These are phyloP conservation scores for Neofusicoccum sp. DNA, from an alignment of 2,329 filamentous ascomycete species.

Conservation along the genomic window DNA sequence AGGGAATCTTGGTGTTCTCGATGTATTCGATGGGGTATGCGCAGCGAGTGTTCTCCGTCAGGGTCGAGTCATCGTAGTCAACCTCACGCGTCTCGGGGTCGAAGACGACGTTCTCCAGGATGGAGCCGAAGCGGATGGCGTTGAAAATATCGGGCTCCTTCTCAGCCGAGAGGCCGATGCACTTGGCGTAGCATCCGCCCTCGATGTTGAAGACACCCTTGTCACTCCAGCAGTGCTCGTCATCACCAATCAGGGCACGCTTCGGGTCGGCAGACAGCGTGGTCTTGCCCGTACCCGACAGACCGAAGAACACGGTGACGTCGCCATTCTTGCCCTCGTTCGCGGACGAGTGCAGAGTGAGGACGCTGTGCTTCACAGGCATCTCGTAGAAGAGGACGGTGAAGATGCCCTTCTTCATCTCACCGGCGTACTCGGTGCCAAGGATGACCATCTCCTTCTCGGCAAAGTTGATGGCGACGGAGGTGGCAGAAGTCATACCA, in stretches of 20 bases:
- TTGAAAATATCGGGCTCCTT: slow-evolving; percentile 98
- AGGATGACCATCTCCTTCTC: slow-evolving; percentile 99
- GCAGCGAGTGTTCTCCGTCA: slow-evolving; percentile 97
- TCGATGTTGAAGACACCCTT: slow-evolving; percentile 98
- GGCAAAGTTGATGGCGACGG: slow-evolving; percentile 97
- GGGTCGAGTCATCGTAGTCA: slow-evolving; percentile 90
- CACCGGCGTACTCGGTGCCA: slow-evolving; percentile 95
- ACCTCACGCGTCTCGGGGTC: slow-evolving; percentile 84
- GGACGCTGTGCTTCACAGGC: slow-evolving; percentile 98
- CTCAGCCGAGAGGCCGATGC: slow-evolving; percentile 92
- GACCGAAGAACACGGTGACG: slow-evolving; percentile 98
- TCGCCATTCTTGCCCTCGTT: slow-evolving; percentile 95
- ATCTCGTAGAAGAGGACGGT: slow-evolving; percentile 99
- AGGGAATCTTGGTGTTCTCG: slow-evolving; percentile 97
- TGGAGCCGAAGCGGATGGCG: slow-evolving; percentile 94
- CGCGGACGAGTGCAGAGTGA: slow-evolving; percentile 96
- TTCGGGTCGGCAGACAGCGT: slow-evolving; percentile 96
- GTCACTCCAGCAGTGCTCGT: slow-evolving; percentile 99
- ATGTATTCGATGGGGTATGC: slow-evolving; percentile 99
- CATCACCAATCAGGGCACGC: slow-evolving; percentile 93
- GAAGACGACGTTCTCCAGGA: slow-evolving; percentile 98
- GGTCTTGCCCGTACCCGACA: slow-evolving; percentile 98
- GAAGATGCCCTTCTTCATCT: slow-evolving; percentile 99
- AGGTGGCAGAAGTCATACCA: slow-evolving; percentile 98
- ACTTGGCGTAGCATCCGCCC: slow-evolving; percentile 99